phyloP scores from a whole-genome alignment of 306 rosid species.

The Erythrophleum fordii region DNA sequence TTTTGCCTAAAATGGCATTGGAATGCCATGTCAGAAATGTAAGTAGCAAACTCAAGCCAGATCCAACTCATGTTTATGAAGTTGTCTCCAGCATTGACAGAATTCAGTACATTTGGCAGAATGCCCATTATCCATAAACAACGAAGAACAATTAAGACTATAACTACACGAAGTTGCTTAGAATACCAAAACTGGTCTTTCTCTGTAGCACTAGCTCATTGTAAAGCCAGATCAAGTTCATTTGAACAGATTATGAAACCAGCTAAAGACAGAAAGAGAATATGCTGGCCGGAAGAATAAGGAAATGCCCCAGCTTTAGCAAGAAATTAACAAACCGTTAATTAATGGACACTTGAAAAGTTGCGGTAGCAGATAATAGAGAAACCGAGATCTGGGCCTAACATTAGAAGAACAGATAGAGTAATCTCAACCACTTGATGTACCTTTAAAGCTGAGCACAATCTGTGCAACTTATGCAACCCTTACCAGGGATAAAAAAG shows the following conservation, averaged over 20 bases:
- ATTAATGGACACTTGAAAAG: conserved; percentile 8
- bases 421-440: conserved; percentile 28
- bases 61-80: conserved; percentile 39
- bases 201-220: conserved; percentile 9
- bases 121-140: conserved; percentile 21
- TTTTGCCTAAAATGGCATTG: background rate
- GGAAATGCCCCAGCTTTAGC: background rate
- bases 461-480: background rate
- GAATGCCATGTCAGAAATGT: conserved; percentile 30
- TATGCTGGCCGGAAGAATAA: background rate
- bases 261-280: background rate
- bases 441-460: background rate
- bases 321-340: background rate
- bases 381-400: conserved; percentile 53
- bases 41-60: conserved; percentile 35
- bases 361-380: conserved; percentile 4
- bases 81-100: conserved; percentile 1
- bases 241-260: conserved; percentile 8
- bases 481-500: background rate
- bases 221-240: conserved; percentile 50
- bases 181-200: conserved; percentile 9
- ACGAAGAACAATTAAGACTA: conserved; percentile 24
- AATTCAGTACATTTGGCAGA: conserved; percentile 36
- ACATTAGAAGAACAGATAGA: conserved; percentile 17
- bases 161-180: background rate